Base-by-base conservation (phyloP, 2,329 filamentous ascomycete species). In the Arthrocladium fulminans region DNA sequence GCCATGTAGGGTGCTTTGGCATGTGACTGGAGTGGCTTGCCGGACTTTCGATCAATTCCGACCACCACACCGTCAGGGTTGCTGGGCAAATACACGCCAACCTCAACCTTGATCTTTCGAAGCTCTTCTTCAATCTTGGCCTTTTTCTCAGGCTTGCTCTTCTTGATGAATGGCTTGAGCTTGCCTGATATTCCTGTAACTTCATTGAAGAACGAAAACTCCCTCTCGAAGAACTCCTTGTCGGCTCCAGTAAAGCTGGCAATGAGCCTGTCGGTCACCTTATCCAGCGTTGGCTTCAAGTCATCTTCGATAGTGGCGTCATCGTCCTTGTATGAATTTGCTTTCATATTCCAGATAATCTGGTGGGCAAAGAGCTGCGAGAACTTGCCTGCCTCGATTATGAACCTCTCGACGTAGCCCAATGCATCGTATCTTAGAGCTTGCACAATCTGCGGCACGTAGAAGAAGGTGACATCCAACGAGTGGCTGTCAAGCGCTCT, bases 321-420 rank as follows among this genome's bases (percentile, higher is more conserved):
- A 60, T 98, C 90, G 56, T 98, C 94, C 65, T 96, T 98, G 75
- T 86, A 98, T 1, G 89, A 86, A 65, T 98, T 99, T 25, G 92
- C 92, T 65, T 97, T 98, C 84, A 99, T 98, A 65, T 98, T 99
- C 92, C 94, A 99, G 63, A 99, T 98, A 57, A 98, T 97, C 61
- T 99, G 92, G 65, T 99, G 94, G 2, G 94, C 90, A 66, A 98
- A 98, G 7, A 97, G 72, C 65, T 97, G 92, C n/a, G 92, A 97
- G 61, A 95, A 89, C 59, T 94, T 90, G 1, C 89, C 92, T 0
- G 94, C 96, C 69, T 99, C 92, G 13, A 97, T 75, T 48, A 98
- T 97, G 62, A 96, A 98, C 38, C 90, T 80, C 66, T 96, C 88
- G 2, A 96, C 89, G 62, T 98, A 98, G 48, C 92, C 92, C 20